Base-by-base conservation (phyloP, 2,329 filamentous ascomycete species). In the Pezicula carpinea region DNA sequence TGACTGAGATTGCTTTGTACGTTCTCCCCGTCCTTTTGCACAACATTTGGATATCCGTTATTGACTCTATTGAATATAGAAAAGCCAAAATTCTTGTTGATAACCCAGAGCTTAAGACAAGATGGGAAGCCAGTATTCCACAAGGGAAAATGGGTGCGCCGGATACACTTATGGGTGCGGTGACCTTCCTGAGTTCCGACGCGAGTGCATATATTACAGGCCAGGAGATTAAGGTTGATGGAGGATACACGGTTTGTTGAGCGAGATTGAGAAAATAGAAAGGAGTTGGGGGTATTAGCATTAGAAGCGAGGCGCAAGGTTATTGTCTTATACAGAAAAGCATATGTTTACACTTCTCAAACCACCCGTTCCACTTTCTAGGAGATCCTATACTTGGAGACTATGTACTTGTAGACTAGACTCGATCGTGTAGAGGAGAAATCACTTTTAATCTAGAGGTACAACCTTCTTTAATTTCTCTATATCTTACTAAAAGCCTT, bases 21-120 rank as follows among this genome's bases (percentile, higher is more conserved):
- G 85, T 70, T 33, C 34, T 39, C 18, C 40, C 45, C 36, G n/a
- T 26, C 32, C 18, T 14, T 15, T 6, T 11, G 11, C 18, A 15
- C 8, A 26, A 14, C 17, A 23, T 39, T n/a, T 19, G 15, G 11
- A 10, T 8, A 7, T 22, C 14, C 22, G 18, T 36, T 26, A 35
- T 50, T 56, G 47, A 59, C 46, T 21, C 29, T 43, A 6, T 39
- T 33, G 34, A 11, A 19, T n/a, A 49, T 60, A 92, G 87, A 42
- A 95, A 89, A 39, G 82, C 89, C 71, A 93, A 93, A 73, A 95
- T 96, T 57, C 80, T 96, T 26, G 86, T 91, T 53, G 88, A 95
- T 53, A 93, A 95, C 68, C 90, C 90, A 8, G 87, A 92, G 45
- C 80, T 96, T 35, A 86, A 89, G 66, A 76, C 83, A 63, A 83